Evolutionary conservation across 75 land plant genomes (phyloP), one percentile per base, ranked within the genome.

Genomic region (Cryptomeria japonica): DNA sequence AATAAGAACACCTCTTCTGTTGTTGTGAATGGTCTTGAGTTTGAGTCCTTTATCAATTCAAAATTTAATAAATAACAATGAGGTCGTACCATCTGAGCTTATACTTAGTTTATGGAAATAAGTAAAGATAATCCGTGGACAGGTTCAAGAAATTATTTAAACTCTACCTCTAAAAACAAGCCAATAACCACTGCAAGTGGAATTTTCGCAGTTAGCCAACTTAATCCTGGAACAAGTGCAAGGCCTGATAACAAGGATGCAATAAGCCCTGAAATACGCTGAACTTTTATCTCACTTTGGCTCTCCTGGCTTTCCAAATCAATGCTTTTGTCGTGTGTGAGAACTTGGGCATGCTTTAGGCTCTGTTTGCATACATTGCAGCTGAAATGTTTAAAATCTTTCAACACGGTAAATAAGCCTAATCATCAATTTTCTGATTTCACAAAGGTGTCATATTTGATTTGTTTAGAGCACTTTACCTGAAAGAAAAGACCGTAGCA

Each of bases 141-240:
- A 25, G 25, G 53, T 61, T 72, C 36, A 87, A 14, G 19, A 19
- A 22, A 38, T 61, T 36, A 76, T 87, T 34, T 47, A 36, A 80
- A 80, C 84, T 6, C 77, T 46, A 89, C 90, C 90, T 83, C 76
- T 68, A 83, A 16, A 15, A 75, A 53, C 46, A 89, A 79, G 8
- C 90, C 90, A 37, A 51, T 58, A 38, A 89, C 47, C 73, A 89
- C 86, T 18, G 83, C 88, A 13, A 68, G 53, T 11, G 90, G 90
- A 44, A 87, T 68, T 84, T 61, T 89, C 13, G 53, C 72, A 32
- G 88, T 56, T 32, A 87, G 0, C 56, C 77, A 49, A 32, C 51
- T 86, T 31, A 87, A 44, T 18, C 89, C 68, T 73, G 90, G 90
- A 58, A 87, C 46, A 46, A 89, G 79, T 49, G 79, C 79, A 80